Evolutionary conservation across 2,329 filamentous ascomycete species (phyloP).

Genomic region (Sclerotinia spermophila): DNA sequence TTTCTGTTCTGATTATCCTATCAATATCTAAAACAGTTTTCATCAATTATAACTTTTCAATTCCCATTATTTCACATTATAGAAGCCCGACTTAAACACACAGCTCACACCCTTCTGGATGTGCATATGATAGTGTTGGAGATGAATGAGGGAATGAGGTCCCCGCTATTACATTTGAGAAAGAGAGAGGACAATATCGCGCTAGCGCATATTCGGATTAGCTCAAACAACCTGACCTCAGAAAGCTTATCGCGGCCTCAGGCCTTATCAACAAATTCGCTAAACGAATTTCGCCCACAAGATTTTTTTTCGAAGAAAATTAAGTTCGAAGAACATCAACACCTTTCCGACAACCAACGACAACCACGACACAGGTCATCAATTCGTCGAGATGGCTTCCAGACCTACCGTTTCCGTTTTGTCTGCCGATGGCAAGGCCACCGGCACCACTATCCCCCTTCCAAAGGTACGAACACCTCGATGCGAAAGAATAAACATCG

Average conservation of each 20-base stretch:
- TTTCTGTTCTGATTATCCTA: not conserved
- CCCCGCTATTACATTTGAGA: not conserved
- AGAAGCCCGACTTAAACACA: not conserved
- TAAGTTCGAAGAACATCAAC: conserved; percentile 14
- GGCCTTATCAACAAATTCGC: conserved; percentile 7
- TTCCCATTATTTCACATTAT: too few species aligned
- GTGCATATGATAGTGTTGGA: not conserved
- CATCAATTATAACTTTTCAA: not conserved
- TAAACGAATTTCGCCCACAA: conserved; percentile 16
- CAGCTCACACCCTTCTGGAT: too few species aligned
- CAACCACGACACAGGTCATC: conserved; percentile 33
- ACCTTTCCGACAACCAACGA: conserved; percentile 25
- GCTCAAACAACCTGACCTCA: not conserved
- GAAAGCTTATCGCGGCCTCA: not conserved
- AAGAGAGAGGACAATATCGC: not conserved
- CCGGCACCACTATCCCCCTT: conserved; percentile 83
- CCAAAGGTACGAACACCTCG: conserved; percentile 53
- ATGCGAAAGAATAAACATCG: conserved; percentile 4
- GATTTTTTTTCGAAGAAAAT: conserved; percentile 9
- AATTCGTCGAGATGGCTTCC: conserved; percentile 66
- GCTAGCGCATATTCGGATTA: not conserved
- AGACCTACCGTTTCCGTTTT: conserved; percentile 97
- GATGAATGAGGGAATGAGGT: not conserved
- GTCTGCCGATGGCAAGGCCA: conserved; percentile 90
- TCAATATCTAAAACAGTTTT: not conserved